Conservation (phyloP, 805 yeast genomes). For the Monosporozyma aerobia region DNA sequence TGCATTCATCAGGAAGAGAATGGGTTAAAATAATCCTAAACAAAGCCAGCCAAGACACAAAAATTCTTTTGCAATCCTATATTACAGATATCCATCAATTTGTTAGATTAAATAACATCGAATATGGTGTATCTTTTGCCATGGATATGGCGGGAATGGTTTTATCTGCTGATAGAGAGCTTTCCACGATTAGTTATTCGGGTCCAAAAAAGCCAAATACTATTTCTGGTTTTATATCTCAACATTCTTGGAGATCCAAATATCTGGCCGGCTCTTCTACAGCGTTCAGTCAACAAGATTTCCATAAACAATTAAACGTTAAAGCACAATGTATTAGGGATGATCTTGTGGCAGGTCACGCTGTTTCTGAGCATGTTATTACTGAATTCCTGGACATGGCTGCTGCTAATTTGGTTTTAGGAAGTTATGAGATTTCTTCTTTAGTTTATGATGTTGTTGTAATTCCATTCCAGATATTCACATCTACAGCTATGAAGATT, state of each 20-base stretch:
- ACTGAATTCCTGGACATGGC: constrained; percentile 37
- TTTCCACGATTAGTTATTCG: constrained; percentile 37
- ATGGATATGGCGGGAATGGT: constrained; percentile 76
- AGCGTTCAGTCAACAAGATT: constrained; percentile 23
- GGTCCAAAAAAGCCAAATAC: constrained; percentile 41
- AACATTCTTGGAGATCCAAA: constrained; percentile 60
- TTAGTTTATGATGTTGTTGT: constrained; percentile 41
- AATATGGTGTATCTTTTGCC: constrained; percentile 85
- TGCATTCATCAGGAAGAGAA: constrained; percentile 47
- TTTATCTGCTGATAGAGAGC: constrained; percentile 56
- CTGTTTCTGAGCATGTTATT: constrained; percentile 28
- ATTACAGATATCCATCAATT: constrained; percentile 40
- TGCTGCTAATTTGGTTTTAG: constrained; percentile 35
- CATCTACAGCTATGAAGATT: constrained; percentile 47
- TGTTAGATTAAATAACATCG: constrained; percentile 37
- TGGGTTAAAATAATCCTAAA: constrained; percentile 60
- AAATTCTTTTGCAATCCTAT: constrained; percentile 70
- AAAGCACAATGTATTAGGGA: constrained; percentile 16
- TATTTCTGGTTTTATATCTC: constrained; percentile 65
- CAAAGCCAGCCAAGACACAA: constrained; percentile 62
- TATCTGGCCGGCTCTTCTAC: constrained; percentile 28
- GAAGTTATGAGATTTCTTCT: constrained; percentile 33
- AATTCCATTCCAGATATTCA: constrained; percentile 64
- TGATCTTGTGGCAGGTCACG: constrained; percentile 11
- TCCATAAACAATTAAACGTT: constrained; percentile 14